Conservation (phyloP, 352 stramenopile species). For the Blastocystis sp. region DNA sequence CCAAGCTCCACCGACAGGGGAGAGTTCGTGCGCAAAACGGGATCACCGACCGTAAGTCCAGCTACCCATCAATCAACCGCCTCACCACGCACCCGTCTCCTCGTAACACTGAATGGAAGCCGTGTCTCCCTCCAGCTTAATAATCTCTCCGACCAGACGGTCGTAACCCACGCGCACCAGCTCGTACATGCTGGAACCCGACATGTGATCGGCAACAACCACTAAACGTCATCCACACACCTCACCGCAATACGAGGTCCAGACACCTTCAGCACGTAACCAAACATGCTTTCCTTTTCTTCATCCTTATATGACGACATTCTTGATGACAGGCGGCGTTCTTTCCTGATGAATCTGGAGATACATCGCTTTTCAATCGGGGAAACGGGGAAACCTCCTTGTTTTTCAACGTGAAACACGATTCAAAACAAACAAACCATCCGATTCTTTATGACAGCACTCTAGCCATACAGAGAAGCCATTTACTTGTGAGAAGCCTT, state of each 20-base stretch:
- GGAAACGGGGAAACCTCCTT: neutral
- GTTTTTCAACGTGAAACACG: too few species aligned
- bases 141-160: conserved; percentile 97
- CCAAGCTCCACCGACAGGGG: conserved; percentile 93
- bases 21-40: conserved; percentile 87
- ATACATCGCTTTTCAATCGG: neutral
- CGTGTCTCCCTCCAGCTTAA: conserved; percentile 97
- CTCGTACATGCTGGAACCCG: conserved; percentile 86
- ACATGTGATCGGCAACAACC: conserved; percentile 98
- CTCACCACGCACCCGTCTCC: conserved; percentile 33
- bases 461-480: neutral
- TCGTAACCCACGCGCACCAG: conserved; percentile 93
- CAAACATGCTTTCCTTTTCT: conserved; percentile 72
- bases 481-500: conserved; percentile 16
- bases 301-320: conserved; percentile 6
- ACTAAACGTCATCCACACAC: conserved; percentile 64
- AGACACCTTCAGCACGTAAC: conserved; percentile 97
- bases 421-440: neutral
- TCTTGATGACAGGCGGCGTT: neutral
- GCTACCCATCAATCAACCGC: conserved; percentile 54
- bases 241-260: conserved; percentile 71
- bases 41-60: conserved; percentile 91
- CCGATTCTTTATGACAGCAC: neutral
- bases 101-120: conserved; percentile 82
- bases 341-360: neutral